Evolutionary conservation across 768 basidiomycete genomes (phyloP).

Genomic region (Solioccasus polychromus): DNA sequence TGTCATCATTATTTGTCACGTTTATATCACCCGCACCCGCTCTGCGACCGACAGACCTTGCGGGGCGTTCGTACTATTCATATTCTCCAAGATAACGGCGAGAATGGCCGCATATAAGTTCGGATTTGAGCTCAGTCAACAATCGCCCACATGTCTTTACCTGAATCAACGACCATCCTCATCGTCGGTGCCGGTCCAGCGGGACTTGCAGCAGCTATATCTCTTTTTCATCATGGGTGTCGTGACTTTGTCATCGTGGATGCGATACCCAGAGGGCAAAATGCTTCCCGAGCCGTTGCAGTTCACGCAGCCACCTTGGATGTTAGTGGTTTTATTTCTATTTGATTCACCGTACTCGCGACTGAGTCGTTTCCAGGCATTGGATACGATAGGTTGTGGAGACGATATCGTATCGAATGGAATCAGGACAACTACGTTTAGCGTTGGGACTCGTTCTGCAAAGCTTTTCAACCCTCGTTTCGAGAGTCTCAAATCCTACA

Average conservation of each 20-base stretch:
- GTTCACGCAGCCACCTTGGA: conserved; percentile 54
- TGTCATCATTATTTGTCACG: no score
- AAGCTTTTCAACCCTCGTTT: conserved; percentile 32
- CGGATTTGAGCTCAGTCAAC: no score
- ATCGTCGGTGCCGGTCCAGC: no score
- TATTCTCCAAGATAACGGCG: no score
- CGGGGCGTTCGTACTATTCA: no score
- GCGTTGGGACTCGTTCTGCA: conserved; percentile 29
- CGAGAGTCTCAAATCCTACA: conserved; percentile 36
- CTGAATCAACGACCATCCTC: conserved; percentile 37
- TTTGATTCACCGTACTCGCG: conserved; percentile 15
- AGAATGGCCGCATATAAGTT: conserved; percentile 3
- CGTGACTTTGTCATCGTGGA: conserved; percentile 46
- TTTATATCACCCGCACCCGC: no score
- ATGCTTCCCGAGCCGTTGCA: conserved; percentile 42
- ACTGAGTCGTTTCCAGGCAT: no score
- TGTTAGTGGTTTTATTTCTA: conserved; percentile 28
- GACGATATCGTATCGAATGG: conserved; percentile 39
- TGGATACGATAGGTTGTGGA: conserved; percentile 41
- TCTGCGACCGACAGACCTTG: no score
- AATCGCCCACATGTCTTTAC: conserved; percentile 22
- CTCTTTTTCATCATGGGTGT: conserved; percentile 41
- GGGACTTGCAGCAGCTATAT: conserved; percentile 45
- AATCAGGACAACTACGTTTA: conserved; percentile 27
- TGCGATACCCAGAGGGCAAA: conserved; percentile 27